Base-by-base conservation (phyloP, 805 yeast genomes). In the Yamadazyma akitaensis region DNA sequence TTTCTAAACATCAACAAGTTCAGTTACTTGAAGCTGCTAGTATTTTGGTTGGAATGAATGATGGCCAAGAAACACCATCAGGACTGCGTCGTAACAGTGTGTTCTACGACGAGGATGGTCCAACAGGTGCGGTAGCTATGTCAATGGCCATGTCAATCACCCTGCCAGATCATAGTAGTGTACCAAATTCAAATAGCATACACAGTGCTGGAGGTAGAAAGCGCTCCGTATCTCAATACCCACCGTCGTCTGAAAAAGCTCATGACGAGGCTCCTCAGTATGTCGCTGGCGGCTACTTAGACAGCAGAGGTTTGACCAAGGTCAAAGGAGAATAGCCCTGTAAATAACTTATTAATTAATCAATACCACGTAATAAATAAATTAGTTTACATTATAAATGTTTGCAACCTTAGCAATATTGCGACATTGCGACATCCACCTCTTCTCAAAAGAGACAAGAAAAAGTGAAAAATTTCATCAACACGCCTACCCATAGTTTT, bases 1-100 rank as follows among this genome's bases (percentile, higher is more conserved):
- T 89, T 32, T 83, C 88, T n/a, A 87, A 87, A 63, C 95, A 87
- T 65, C 95, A 87, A 64, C 95, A 87, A 62, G 95, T 88, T 13
- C 95, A 87, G 65, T 71, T 87, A 33, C 71, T 87, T 42, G 95
- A 83, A 59, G 88, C 88, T 26, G 89, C 88, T 5, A 79, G 86
- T 43, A 86, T 87, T 39, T 70, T 87, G 42, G 89, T 88, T 39
- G 83, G 87, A 16, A 82, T 86, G 88, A 50, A 50, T 39, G 49
- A 46, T 13, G 17, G 10, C 24, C 49, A 43, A n/a, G 43, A 32
- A 11, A 14, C 38, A 10, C 32, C 37, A 9, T 35, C 11, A 14
- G 19, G 37, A 1, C 40, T 42, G n/a, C 40, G 56, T 30, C 43
- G 56, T 30, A 48, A 46, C 31, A 50, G 53, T 40, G 44, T 52